Evolutionary conservation across 2,329 filamentous ascomycete genomes (phyloP).

Genomic region (Penicillium sp.): DNA sequence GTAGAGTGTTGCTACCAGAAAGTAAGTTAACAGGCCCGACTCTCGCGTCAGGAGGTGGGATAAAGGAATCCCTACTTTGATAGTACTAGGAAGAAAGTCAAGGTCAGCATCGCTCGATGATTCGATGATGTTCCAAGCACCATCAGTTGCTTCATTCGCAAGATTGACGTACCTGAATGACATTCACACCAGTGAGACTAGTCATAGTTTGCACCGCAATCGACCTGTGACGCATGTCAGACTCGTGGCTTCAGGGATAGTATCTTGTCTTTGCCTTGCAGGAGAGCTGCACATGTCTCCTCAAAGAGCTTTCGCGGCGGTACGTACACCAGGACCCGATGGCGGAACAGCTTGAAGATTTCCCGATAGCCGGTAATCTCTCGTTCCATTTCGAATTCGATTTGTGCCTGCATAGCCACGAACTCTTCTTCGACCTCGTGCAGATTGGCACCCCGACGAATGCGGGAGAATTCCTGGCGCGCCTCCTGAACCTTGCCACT

Average conservation of each 20-base stretch:
- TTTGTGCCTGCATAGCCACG: slow-evolving; percentile 49
- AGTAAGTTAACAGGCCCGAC: slow-evolving; percentile 10
- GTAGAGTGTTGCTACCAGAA: slow-evolving; percentile 45
- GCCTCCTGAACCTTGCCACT: slow-evolving; percentile 46
- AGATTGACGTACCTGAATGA: slow-evolving; percentile 42
- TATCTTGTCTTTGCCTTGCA: background rate
- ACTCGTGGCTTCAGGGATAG: background rate
- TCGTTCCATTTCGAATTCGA: slow-evolving; percentile 53
- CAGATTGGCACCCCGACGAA: slow-evolving; percentile 43
- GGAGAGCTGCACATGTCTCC: background rate
- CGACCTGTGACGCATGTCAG: slow-evolving; percentile 25
- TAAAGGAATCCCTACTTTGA: slow-evolving; percentile 21
- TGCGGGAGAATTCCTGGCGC: slow-evolving; percentile 43
- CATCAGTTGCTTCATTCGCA: too few relatives aligned
- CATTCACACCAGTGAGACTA: slow-evolving; percentile 52
- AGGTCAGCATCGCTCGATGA: background rate
- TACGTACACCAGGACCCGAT: slow-evolving; percentile 45
- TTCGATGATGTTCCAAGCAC: too few relatives aligned
- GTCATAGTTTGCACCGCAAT: slow-evolving; percentile 56
- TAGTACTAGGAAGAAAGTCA: slow-evolving; percentile 20
- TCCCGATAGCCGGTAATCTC: slow-evolving; percentile 50
- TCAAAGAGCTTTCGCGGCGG: background rate
- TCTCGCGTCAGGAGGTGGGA: too few relatives aligned
- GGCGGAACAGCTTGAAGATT: slow-evolving; percentile 49
- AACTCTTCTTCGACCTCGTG: slow-evolving; percentile 49